Base-by-base conservation (phyloP, 305 asterid genomes). In the Fraxinus floribunda region DNA sequence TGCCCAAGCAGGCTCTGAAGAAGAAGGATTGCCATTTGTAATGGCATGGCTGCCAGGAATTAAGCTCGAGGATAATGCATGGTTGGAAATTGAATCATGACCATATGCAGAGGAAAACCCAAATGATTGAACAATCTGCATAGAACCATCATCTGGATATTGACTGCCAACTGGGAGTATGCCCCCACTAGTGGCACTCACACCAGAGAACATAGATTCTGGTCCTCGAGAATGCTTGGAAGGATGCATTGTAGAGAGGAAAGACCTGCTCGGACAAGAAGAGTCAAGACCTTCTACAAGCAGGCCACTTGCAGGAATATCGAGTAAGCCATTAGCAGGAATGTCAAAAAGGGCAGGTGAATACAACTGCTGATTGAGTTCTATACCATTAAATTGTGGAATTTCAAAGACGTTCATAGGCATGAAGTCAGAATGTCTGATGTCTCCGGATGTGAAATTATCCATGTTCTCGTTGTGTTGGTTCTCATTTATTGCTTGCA, bases 11-110 rank as follows among this genome's bases (percentile, higher is more conserved):
- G 94, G 93, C 90, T 90, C 96, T 4, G 64, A 55, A 18, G 94
- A 89, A 86, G 94, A 82, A 90, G 95, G 83, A 84, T 87, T 91
- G 89, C 94, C 93, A 88, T 92, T 92, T 85, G 87, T 77, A 38
- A 78, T 55, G 88, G 90, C 92, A 87, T 88, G 92, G 94, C 92
- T 84, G 84, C 87, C 88, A 3, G 85, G 88, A 84, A 88, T 80
- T 81, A 87, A 79, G 84, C 80, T 62, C 24, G 84, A 83, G 32
- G 86, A 80, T 81, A 86, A 76, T 77, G 22, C 83, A 34, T 80
- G 66, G 64, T 82, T 82, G 34, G 82, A 76, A 76, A 80, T 24
- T 70, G 72, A 62, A 77, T 83, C 80, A 57, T 86, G 83, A 75
- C 84, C 85, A 83, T 88, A 88, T 13, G 83, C 81, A 44, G 88